Evolutionary conservation across 352 stramenopile species (phyloP).

Genomic region (Phytophthora agathidicida): DNA sequence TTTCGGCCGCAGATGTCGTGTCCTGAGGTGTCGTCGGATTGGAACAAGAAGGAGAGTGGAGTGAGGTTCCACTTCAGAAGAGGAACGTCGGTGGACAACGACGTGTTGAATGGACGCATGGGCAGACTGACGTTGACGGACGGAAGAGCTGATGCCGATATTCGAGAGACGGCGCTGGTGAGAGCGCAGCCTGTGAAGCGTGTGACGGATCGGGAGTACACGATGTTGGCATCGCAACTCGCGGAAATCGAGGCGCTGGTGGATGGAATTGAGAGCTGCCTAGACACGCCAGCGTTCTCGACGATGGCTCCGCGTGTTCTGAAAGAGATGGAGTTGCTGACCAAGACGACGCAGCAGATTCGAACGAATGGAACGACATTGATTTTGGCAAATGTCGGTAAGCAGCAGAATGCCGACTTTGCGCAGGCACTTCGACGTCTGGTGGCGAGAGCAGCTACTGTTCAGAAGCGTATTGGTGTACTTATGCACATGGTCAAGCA

Average conservation of each 20-base stretch:
- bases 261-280: conserved; percentile 54
- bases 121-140: conserved; percentile 33
- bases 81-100: conserved; percentile 27
- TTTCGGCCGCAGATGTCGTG: conserved; percentile 18
- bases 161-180: conserved; percentile 20
- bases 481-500: conserved; percentile 39
- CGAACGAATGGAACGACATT: conserved; percentile 67
- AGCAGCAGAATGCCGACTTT: conserved; percentile 42
- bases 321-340: conserved; percentile 62
- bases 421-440: conserved; percentile 54
- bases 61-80: conserved; percentile 74
- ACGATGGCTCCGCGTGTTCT: conserved; percentile 47
- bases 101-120: conserved; percentile 19
- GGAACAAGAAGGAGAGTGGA: conserved; percentile 33
- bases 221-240: conserved; percentile 47
- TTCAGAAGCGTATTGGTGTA: conserved; percentile 59
- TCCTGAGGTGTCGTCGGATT: conserved; percentile 18
- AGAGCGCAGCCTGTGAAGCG: conserved; percentile 15
- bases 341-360: conserved; percentile 65
- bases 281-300: conserved; percentile 46
- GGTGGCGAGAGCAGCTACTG: conserved; percentile 49
- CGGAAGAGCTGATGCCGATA: neutral
- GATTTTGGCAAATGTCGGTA: conserved; percentile 61
- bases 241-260: conserved; percentile 68
- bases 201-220: conserved; percentile 45